phyloP scores from a whole-genome alignment of 2,329 filamentous ascomycete species.

The Alternaria sp. region DNA sequence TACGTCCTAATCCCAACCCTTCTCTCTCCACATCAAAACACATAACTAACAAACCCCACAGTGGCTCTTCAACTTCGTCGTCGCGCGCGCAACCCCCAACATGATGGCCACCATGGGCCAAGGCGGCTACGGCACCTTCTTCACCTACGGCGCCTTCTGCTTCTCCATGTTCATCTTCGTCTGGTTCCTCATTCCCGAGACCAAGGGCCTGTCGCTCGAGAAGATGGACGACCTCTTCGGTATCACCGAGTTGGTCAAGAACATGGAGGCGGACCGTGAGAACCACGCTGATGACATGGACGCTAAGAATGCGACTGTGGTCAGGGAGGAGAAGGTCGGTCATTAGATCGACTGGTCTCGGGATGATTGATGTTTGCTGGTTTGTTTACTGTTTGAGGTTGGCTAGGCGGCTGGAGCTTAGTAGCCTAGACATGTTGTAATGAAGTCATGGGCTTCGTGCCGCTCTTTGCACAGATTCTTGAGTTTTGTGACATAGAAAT shows the following conservation, averaged over 20 bases:
- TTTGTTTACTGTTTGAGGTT: neutral
- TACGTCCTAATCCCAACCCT: neutral
- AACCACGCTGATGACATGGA: slow-evolving; percentile 34
- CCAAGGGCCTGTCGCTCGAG: slow-evolving; percentile 69
- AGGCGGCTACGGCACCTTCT: slow-evolving; percentile 66
- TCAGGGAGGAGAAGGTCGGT: slow-evolving; percentile 37
- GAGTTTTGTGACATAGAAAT: neutral
- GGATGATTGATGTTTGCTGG: neutral
- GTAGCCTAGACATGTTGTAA: slow-evolving; percentile 8
- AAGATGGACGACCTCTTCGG: slow-evolving; percentile 73
- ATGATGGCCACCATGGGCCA: slow-evolving; percentile 67
- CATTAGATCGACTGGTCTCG: neutral
- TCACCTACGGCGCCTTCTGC: slow-evolving; percentile 72
- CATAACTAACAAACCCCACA: slow-evolving; percentile 55
- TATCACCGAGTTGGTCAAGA: slow-evolving; percentile 57
- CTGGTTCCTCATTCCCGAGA: slow-evolving; percentile 74
- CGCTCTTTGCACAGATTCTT: slow-evolving; percentile 12
- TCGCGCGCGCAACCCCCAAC: slow-evolving; percentile 70
- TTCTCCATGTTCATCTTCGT: slow-evolving; percentile 70
- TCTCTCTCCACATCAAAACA: neutral
- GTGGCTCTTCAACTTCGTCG: slow-evolving; percentile 77
- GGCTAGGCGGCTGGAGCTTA: neutral
- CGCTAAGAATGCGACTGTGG: slow-evolving; percentile 28
- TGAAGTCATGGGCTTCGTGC: slow-evolving; percentile 24
- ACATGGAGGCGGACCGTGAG: slow-evolving; percentile 43